Evolutionary conservation across 371 early-diverging fungal species (phyloP).

Genomic region (Mucor mucedo): DNA sequence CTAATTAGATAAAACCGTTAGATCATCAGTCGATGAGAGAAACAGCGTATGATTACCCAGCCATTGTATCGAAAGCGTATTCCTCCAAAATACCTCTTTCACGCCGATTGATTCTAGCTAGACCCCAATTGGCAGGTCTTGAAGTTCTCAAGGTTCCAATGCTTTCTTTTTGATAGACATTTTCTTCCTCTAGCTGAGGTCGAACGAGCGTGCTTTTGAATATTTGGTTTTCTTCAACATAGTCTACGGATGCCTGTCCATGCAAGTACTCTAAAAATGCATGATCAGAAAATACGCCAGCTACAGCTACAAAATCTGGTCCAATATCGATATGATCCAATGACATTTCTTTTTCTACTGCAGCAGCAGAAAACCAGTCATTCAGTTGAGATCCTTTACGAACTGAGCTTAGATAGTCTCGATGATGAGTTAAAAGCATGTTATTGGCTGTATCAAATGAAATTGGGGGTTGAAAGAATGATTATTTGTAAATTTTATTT

Average conservation of each 20-base stretch:
- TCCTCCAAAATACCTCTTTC: constrained; percentile 31
- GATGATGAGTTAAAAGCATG: constrained; percentile 20
- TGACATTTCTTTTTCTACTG: constrained; percentile 13
- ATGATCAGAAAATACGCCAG: constrained; percentile 32
- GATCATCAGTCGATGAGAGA: constrained; percentile 58
- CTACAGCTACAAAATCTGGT: constrained; percentile 19
- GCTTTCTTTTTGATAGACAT: neutral
- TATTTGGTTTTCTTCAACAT: constrained; percentile 56
- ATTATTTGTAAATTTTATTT: neutral
- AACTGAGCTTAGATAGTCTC: constrained; percentile 19
- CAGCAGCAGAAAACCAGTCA: constrained; percentile 1
- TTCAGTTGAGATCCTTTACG: constrained; percentile 9
- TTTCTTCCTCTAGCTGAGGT: neutral
- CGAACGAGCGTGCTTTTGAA: constrained; percentile 28
- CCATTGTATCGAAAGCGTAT: constrained; percentile 51
- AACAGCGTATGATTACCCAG: constrained; percentile 51
- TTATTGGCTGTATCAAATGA: constrained; percentile 8
- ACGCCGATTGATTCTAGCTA: constrained; percentile 60
- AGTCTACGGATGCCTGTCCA: constrained; percentile 45
- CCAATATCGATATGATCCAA: constrained; percentile 25
- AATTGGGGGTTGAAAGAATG: neutral
- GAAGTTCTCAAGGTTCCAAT: neutral
- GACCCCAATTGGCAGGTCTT: constrained; percentile 59
- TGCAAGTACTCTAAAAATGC: constrained; percentile 40
- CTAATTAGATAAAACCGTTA: neutral